phyloP scores from a whole-genome alignment of 495 filamentous ascomycete species.

The Annulohypoxylon nitens region DNA sequence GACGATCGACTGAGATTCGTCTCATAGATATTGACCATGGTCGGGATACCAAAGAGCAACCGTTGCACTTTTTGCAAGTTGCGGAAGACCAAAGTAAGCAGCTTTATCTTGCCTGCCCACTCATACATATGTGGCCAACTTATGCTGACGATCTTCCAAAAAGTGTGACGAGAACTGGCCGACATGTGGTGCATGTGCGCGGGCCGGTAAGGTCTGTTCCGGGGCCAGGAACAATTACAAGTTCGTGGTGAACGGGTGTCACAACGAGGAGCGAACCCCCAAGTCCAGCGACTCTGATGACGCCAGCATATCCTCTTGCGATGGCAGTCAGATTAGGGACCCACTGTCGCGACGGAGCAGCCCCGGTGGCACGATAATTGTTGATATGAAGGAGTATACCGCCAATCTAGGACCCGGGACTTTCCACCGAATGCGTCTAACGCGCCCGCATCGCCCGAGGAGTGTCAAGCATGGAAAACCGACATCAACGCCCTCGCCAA shows the following conservation, averaged over 20 bases:
- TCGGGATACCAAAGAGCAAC: constrained; percentile 51
- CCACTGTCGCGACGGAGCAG: constrained; percentile 20
- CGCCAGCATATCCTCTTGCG: constrained; percentile 23
- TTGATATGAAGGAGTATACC: constrained; percentile 43
- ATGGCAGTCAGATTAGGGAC: constrained; percentile 12
- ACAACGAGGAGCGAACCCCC: constrained; percentile 36
- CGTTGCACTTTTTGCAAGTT: constrained; percentile 50
- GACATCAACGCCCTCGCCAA: constrained; percentile 25
- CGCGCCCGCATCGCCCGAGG: constrained; percentile 23
- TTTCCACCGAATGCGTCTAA: constrained; percentile 43
- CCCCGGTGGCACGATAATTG: constrained; percentile 27
- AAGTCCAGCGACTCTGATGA: constrained; percentile 25
- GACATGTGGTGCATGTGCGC: constrained; percentile 55
- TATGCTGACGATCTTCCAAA: constrained; percentile 15
- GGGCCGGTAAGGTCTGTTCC: constrained; percentile 55
- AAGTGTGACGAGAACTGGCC: constrained; percentile 61
- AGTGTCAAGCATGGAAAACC: background rate
- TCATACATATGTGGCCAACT: background rate
- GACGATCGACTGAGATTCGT: background rate
- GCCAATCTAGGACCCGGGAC: constrained; percentile 31
- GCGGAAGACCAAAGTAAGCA: constrained; percentile 49
- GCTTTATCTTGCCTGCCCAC: background rate
- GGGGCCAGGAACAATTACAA: constrained; percentile 49
- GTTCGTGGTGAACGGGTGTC: constrained; percentile 52
- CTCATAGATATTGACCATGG: constrained; percentile 36